Base-by-base conservation (phyloP, 2,329 filamentous ascomycete species). In the Fusarium nanum region DNA sequence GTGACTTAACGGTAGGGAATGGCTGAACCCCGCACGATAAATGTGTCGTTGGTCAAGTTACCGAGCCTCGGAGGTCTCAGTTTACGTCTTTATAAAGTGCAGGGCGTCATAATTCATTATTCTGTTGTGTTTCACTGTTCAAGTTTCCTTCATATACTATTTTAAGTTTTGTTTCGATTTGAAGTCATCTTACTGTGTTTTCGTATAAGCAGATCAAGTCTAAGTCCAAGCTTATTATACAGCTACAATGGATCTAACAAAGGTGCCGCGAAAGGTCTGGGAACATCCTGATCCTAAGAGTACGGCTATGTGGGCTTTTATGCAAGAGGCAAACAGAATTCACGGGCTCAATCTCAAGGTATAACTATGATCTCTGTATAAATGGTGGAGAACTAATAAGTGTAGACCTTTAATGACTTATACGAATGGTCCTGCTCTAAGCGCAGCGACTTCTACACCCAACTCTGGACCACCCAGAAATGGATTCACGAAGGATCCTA, bases 281-380 rank as follows among this genome's bases (percentile, higher is more conserved):
- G 87, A 91, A 78, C 89, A 91, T 73, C 84, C 88, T 2, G 76
- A 88, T 69, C 89, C 89, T 18, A 76, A 87, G 73, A 84, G 82
- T 66, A 93, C 91, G 2, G 79, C 84, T 32, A 91, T 93, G 85
- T 91, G 87, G 80, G 79, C 82, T 50, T 91, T 93, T 75, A 90
- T 92, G 84, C 86, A 91, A 73, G 79, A 83, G 12, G 79, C 90
- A 27, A 93, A 94, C 78, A 76, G 79, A 30, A 87, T 85, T 50
- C 81, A 88, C 60, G 81, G 82, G 6, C 77, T 90, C 7, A 79
- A 84, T 18, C 82, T 95, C 65, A 82, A 88, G 79, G 91, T 90
- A 78, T 66, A 76, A 20, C 44, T 9, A 3, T 5, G 5, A n/a
- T 18, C 5, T 16, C 6, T 22, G 2, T 22, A 7, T 6, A 1